Base-by-base conservation (phyloP, 495 filamentous ascomycete species). In the Hypomontagnella submonticulosa region DNA sequence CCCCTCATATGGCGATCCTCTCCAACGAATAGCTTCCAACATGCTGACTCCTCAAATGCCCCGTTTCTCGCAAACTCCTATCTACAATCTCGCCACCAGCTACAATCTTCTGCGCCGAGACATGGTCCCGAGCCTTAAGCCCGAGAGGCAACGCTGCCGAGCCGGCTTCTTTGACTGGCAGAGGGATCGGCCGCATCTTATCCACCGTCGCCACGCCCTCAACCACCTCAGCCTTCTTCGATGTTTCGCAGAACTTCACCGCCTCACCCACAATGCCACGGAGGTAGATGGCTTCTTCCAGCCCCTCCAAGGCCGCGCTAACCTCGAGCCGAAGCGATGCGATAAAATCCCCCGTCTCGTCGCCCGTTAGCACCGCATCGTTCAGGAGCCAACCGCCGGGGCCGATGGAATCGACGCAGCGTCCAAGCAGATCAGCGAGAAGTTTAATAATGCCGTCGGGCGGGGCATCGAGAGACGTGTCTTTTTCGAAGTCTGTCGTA, bases 361-460 rank as follows among this genome's bases (percentile, higher is more conserved):
- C 78, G 16, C 81, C 80, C 4, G 79, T 76, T n/a, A 82, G 65
- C 40, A 81, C 75, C 4, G 81, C 74, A 27, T 83, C 81, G 34
- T 86, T 87, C 5, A 87, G 79, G 50, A 97, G 85, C 90, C 91
- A 97, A 27, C 92, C 91, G 10, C 84, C 88, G 13, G 90, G 82
- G 8, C 92, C 92, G n/a, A 97, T 84, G 8, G 91, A 88, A 77
- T 97, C 93, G 8, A 97, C 81, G 38, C 90, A 88, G 63, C 88
- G 87, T 69, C 85, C 89, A 33, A 97, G 82, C 6, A 96, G 77
- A 52, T 88, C 84, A 30, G 84, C 82, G 56, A 92, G 86, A 38
- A 84, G 79, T 49, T 77, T 75, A 48, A 85, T 83, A 71, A 84
- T 85, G 9, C 78, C 84, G 36, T 85, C 80, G 16, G 80, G 80